A percentile compares a stretch with the other conserved stretches of the same genome.
phyloP scores from a whole-genome alignment of 2,329 filamentous ascomycete species.

The Akanthomyces dipterigenus region DNA sequence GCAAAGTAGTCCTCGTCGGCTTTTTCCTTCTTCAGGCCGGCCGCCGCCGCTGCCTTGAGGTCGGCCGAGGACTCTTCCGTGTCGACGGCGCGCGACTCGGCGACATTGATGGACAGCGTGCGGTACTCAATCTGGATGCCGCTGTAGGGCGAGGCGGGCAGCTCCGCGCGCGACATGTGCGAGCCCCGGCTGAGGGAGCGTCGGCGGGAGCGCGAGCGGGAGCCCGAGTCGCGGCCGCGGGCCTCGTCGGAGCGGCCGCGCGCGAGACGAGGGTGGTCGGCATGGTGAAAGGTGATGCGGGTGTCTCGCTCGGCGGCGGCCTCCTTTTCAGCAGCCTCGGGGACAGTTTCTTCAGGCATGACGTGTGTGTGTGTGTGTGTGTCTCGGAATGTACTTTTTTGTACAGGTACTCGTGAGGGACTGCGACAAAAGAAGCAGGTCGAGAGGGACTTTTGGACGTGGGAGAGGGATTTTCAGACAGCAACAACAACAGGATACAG shows the following conservation, averaged over 20 bases:
- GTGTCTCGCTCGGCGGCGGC: conserved; percentile 18
- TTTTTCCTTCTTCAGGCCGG: conserved; percentile 17
- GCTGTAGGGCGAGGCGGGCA: conserved; percentile 26
- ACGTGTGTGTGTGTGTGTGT: background rate
- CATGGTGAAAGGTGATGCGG: conserved; percentile 21
- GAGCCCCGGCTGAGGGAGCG: conserved; percentile 19
- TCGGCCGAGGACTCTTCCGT: conserved; percentile 15
- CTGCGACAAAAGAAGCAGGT: background rate
- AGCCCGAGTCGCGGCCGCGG: conserved; percentile 2
- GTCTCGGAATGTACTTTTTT: background rate
- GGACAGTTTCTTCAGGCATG: conserved; percentile 17
- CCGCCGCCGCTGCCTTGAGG: conserved; percentile 15
- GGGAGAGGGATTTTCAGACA: background rate
- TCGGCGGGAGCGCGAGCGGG: conserved; percentile 18
- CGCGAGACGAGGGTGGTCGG: conserved; percentile 15
- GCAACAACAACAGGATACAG: background rate
- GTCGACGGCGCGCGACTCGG: conserved; percentile 28
- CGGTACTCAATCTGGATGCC: conserved; percentile 34
- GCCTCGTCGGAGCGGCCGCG: conserved; percentile 14
- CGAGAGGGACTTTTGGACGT: too few species aligned
- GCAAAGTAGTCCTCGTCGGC: conserved; percentile 38
- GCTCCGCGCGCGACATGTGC: conserved; percentile 18
- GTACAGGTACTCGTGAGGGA: background rate
- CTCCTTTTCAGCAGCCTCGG: conserved; percentile 18
- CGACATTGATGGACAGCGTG: conserved; percentile 34